Evolutionary conservation across 805 yeast genomes (phyloP), one percentile per base, ranked within the genome.

Genomic region (Blastobotrys mokoenaii): DNA sequence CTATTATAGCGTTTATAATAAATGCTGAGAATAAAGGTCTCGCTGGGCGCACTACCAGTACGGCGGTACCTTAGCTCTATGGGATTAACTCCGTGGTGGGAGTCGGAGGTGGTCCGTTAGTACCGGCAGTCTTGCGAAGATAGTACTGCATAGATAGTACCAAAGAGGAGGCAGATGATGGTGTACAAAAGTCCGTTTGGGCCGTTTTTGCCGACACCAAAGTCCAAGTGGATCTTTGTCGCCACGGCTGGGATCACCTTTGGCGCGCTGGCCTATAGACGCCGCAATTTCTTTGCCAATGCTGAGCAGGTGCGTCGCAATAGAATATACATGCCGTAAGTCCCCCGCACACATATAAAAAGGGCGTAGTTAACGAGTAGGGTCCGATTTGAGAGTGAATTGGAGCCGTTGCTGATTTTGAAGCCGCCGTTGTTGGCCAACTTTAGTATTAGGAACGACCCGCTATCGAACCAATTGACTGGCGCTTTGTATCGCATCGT

Each of bases 391-490:
- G 73, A 74, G 16, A 64, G 69, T 43, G 95, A 86, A 53, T 62
- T 86, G 38, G 77, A 80, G 43, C 72, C 74, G 31, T 58, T 79
- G 27, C 60, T 68, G 25, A 62, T 60, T 36, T 66, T 72, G 45
- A 73, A 76, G 46, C 71, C 73, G 37, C 93, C 94, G 1, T 63
- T 84, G 45, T 61, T 85, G 39, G 68, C 84, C 55, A 82, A 85
- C 61, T 86, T 86, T 64, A 83, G 88, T 1, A 67, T 75, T 37
- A 58, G 77, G 46, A 86, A 86, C 8, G 86, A 82, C 53, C 67
- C 73, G 2, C 67, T 72, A 18, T 77, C 82, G 49, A 78, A 82
- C 57, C 71, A 71, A 48, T 70, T 82, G 33, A 82, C 90, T 1
- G 76, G 77, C 16, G 72, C 79, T 1, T 65, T 86, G 48, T 80